Percentiles rank a stretch among this genome's conserved stretches.
Evolutionary conservation across 768 basidiomycete species (phyloP).

Genomic region (Trametes cinnabarina): DNA sequence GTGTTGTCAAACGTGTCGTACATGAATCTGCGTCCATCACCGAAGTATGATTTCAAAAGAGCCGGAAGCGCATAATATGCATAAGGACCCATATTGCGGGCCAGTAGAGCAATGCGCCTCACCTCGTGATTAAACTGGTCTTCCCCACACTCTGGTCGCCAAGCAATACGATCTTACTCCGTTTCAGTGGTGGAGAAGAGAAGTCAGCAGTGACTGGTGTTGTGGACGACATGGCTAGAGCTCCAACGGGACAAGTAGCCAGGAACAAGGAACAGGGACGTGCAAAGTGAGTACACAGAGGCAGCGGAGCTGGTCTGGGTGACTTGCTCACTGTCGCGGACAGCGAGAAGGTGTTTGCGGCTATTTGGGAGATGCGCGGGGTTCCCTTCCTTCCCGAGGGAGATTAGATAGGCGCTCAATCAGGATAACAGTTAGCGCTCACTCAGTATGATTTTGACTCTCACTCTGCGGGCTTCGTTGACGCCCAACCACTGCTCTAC

Average conservation of each 20-base stretch:
- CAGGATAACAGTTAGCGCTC: neutral
- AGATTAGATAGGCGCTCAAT: conserved; percentile 16
- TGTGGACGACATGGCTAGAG: conserved; percentile 38
- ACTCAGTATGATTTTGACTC: conserved; percentile 12
- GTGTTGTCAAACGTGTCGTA: conserved; percentile 99
- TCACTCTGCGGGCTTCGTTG: neutral
- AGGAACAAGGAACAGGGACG: neutral
- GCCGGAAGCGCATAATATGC: no score
- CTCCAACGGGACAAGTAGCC: neutral
- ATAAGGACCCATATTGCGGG: no score
- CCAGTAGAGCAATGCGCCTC: conserved; percentile 23
- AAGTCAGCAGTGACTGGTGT: conserved; percentile 80
- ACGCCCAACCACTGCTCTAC: neutral
- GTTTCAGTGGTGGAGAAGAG: conserved; percentile 85
- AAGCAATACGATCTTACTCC: conserved; percentile 93
- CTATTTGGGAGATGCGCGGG: conserved; percentile 13
- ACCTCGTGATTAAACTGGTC: conserved; percentile 97
- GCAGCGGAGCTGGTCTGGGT: neutral
- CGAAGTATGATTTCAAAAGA: no score
- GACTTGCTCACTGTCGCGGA: conserved; percentile 17
- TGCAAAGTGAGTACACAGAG: no score
- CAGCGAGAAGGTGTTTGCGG: conserved; percentile 15
- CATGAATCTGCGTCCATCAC: conserved; percentile 87
- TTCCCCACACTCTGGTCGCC: conserved; percentile 99
- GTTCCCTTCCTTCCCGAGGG: neutral